Evolutionary conservation across 495 filamentous ascomycete species (phyloP).

Genomic region (Daldinia vernicosa): DNA sequence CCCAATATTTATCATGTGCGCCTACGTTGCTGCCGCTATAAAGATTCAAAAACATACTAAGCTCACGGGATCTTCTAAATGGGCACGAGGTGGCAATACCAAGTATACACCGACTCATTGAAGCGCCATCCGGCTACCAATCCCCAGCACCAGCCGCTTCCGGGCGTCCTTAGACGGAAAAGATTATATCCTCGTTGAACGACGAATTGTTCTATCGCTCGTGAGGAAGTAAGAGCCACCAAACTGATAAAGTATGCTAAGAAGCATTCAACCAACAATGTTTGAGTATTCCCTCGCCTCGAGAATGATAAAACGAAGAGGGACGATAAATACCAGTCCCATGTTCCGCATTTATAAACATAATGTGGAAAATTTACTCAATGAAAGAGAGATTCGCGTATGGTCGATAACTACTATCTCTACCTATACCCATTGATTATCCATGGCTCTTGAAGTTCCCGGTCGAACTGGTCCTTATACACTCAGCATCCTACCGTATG

Average conservation of each 20-base stretch:
- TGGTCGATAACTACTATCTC: not conserved
- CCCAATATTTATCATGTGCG: not conserved
- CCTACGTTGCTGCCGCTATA: not conserved
- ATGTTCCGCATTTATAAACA: not conserved
- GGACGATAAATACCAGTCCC: not conserved
- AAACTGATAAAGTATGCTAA: not conserved
- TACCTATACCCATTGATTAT: not conserved
- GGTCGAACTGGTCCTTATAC: too few relatives aligned
- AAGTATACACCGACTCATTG: not conserved
- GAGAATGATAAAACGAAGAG: not conserved
- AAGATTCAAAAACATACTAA: not conserved
- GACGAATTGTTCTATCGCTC: not conserved
- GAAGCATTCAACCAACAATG: too few relatives aligned
- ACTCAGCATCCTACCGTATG: too few relatives aligned
- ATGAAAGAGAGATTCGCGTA: not conserved
- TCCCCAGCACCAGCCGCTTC: not conserved
- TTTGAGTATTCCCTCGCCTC: too few relatives aligned
- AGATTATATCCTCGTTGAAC: not conserved
- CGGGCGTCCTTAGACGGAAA: not conserved
- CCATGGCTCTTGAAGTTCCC: too few relatives aligned
- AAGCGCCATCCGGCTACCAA: not conserved
- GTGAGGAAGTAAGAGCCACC: not conserved
- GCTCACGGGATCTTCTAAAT: not conserved
- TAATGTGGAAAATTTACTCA: not conserved
- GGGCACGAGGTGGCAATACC: not conserved